Base-by-base conservation (phyloP, 257 asterid species). In the Eucommia ulmoides region DNA sequence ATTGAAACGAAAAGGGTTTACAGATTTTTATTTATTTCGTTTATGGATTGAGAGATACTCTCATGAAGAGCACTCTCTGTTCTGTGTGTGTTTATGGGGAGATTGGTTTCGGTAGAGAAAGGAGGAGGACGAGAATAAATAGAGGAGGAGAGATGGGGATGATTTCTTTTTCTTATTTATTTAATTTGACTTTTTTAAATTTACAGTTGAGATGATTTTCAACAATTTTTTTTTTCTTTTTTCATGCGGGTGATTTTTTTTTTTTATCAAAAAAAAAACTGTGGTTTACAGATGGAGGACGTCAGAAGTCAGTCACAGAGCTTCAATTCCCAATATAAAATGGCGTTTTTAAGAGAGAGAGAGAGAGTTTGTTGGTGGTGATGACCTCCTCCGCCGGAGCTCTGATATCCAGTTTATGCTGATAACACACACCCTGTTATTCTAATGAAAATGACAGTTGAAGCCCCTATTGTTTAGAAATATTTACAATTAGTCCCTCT, bases 271-370 rank as follows among this genome's bases (percentile, higher is more conserved):
- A n/a, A n/a, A n/a, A n/a, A n/a, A n/a, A n/a, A n/a, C n/a, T 55
- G 64, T 60, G 55, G 75, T 50, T 62, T 53, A 10, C 38, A 53
- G 49, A 21, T n/a, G 26, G 54, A 49, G 19, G 56, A 33, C 35
- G 68, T 51, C 50, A 62, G 67, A 8, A 62, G 67, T 52, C 51
- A 74, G 76, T 72, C 60, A 63, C 78, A 58, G 26, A 57, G 56
- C 56, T 61, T 58, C 69, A 67, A 79, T 69, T 72, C 63, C 87
- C 83, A 45, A 63, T 41, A 23, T 52, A 57, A 24, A 6, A 38
- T 24, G 12, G 45, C 18, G 23, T 42, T 24, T 57, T 57, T 50
- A 58, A 55, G 62, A 67, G 41, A 49, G 26, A 18, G 38, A 12
- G n/a, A n/a, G n/a, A n/a, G n/a, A n/a, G n/a, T n/a, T n/a, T n/a